Evolutionary conservation across 169 alveolate genomes (phyloP).

Genomic region (Plasmodium gaboni): DNA sequence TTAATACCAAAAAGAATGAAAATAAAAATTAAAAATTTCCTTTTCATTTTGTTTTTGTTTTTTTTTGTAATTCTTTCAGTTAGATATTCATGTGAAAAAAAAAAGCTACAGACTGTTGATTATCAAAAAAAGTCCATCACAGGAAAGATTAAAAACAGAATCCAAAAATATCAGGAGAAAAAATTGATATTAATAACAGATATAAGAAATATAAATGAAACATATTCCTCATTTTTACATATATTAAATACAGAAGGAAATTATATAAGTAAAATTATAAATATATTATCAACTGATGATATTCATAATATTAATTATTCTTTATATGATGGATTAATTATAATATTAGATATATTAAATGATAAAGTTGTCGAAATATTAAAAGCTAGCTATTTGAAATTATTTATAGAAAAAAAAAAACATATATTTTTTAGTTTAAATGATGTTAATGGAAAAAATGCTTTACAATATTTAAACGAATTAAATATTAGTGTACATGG

Average conservation of each 20-base stretch:
- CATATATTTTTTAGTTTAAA: constrained; percentile 58
- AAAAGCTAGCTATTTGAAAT: constrained; percentile 28
- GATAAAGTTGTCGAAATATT: constrained; percentile 23
- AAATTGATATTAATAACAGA: constrained; percentile 43
- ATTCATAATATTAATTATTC: neutral
- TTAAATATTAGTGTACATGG: constrained; percentile 50
- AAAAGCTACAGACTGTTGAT: constrained; percentile 28
- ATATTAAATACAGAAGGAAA: constrained; percentile 6
- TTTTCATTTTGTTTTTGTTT: neutral
- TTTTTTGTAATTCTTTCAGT: constrained; percentile 4
- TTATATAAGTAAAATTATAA: constrained; percentile 22
- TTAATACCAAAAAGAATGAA: constrained; percentile 15
- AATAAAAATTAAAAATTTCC: neutral
- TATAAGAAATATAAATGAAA: constrained; percentile 10
- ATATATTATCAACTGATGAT: neutral
- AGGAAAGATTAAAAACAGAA: constrained; percentile 46
- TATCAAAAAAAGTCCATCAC: neutral
- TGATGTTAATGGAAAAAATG: constrained; percentile 54
- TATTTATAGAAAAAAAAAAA: constrained; percentile 48
- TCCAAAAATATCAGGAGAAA: constrained; percentile 24
- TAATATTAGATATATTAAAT: constrained; percentile 30
- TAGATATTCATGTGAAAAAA: constrained; percentile 11
- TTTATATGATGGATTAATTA: constrained; percentile 57
- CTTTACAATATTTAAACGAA: constrained; percentile 14
- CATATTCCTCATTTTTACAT: constrained; percentile 15